These are phyloP conservation scores for Paradendryphiella salina DNA, from an alignment of 2,329 filamentous ascomycete species.

Conservation along the genomic window DNA sequence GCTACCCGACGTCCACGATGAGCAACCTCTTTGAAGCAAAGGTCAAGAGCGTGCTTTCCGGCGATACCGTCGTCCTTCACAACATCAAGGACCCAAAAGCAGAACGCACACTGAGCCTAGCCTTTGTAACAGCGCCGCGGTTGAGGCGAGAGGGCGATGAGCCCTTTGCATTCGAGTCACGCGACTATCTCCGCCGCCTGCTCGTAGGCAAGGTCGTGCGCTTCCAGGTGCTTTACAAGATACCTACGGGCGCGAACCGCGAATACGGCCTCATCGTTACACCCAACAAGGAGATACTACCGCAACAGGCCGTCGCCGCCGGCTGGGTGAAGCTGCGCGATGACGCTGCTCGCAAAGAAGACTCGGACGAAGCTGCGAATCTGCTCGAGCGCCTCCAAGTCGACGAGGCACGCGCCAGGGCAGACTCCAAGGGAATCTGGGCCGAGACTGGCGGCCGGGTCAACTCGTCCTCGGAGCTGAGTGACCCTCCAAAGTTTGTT, in stretches of 20 bases:
- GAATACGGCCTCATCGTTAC: constrained; percentile 85
- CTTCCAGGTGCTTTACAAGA: constrained; percentile 83
- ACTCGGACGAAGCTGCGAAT: constrained; percentile 71
- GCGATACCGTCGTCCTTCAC: constrained; percentile 85
- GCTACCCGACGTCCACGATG: constrained; percentile 22
- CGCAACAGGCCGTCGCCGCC: constrained; percentile 80
- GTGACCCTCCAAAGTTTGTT: constrained; percentile 73
- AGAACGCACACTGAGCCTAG: constrained; percentile 86
- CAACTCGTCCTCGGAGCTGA: constrained; percentile 78
- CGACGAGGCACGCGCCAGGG: constrained; percentile 76
- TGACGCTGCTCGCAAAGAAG: constrained; percentile 89
- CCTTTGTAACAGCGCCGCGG: constrained; percentile 88
- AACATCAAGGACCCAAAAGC: constrained; percentile 78
- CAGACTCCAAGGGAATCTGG: constrained; percentile 82
- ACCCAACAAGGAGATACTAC: constrained; percentile 69
- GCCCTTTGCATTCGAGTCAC: constrained; percentile 89
- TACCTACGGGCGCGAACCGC: constrained; percentile 74
- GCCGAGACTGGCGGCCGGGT: constrained; percentile 66
- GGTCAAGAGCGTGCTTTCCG: constrained; percentile 92
- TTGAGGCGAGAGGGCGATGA: constrained; percentile 88
- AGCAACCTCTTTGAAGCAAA: constrained; percentile 48
- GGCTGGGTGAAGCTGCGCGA: constrained; percentile 94
- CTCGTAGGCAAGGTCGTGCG: constrained; percentile 85
- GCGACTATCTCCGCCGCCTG: constrained; percentile 84
- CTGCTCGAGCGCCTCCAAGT: constrained; percentile 77